These are phyloP conservation scores for Penicillium angulare DNA, from an alignment of 495 filamentous ascomycete genomes.

Conservation along the genomic window DNA sequence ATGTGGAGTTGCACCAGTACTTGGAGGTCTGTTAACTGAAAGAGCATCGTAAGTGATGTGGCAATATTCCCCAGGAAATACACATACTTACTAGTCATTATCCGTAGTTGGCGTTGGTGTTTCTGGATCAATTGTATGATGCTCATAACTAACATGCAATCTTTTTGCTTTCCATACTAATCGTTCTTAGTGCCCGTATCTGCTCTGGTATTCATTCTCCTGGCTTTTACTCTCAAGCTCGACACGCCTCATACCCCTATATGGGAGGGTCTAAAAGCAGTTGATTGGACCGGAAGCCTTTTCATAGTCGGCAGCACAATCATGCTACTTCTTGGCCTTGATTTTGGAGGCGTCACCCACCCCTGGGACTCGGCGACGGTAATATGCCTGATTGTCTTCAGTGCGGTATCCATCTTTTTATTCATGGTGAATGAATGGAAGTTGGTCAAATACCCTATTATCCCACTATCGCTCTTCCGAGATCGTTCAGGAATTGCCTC, in stretches of 20 bases:
- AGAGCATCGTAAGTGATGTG: no score
- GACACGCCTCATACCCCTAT: slow-evolving; percentile 66
- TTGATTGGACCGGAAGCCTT: slow-evolving; percentile 66
- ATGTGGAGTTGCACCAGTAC: slow-evolving; percentile 17
- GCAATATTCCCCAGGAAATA: no score
- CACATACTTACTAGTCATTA: no score
- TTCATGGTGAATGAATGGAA: slow-evolving; percentile 66
- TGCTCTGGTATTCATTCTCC: no score
- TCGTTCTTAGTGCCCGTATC: no score
- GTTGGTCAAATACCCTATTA: slow-evolving; percentile 48
- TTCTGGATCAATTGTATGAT: slow-evolving; percentile 57
- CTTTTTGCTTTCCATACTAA: slow-evolving; percentile 56
- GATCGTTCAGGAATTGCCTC: background rate
- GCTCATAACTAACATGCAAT: background rate
- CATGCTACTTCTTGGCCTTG: slow-evolving; percentile 69
- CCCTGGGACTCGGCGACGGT: slow-evolving; percentile 51
- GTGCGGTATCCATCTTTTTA: slow-evolving; percentile 16
- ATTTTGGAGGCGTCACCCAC: slow-evolving; percentile 62
- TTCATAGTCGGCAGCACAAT: slow-evolving; percentile 62
- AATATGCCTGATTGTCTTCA: background rate
- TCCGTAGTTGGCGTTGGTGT: slow-evolving; percentile 28
- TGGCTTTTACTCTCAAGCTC: background rate
- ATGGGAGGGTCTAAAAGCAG: slow-evolving; percentile 58
- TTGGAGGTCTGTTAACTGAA: slow-evolving; percentile 25
- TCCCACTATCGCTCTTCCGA: slow-evolving; percentile 61